A percentile compares a stretch with the other conserved stretches of the same genome.
Evolutionary conservation across 208 protist species (phyloP).

Genomic region (Tetramitus jugosus): DNA sequence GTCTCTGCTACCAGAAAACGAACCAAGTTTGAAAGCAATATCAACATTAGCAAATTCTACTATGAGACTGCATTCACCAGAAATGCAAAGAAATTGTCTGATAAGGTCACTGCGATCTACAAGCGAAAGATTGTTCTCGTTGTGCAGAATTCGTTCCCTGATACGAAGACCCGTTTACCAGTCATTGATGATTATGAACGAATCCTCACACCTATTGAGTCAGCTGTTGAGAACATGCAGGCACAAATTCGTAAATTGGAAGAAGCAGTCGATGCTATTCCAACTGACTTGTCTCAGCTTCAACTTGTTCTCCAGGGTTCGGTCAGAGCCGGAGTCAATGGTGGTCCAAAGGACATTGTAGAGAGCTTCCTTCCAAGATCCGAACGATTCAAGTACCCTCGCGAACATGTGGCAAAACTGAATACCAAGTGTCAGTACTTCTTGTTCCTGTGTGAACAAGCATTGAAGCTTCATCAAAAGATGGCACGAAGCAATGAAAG

Average conservation of each 20-base stretch:
- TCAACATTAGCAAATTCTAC: constrained; percentile 1
- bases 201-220: not conserved
- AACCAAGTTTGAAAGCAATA: constrained; percentile 2
- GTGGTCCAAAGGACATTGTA: constrained; percentile 1
- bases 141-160: not conserved
- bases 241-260: not conserved
- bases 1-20: not conserved
- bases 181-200: not conserved
- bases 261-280: not conserved
- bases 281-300: not conserved
- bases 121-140: not conserved
- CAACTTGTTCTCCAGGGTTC: not conserved
- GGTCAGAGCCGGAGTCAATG: not conserved
- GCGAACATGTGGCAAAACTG: not conserved
- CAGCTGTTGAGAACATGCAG: not conserved
- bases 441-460: constrained; percentile 2
- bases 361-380: not conserved
- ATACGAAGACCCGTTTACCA: not conserved
- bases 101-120: not conserved
- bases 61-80: not conserved
- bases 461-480: not conserved
- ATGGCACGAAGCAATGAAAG: not conserved
- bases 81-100: not conserved
- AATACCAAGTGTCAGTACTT: constrained; percentile 1
- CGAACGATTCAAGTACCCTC: not conserved